Base-by-base conservation (phyloP, 2,329 filamentous ascomycete genomes). In the Aspergillus unguis region DNA sequence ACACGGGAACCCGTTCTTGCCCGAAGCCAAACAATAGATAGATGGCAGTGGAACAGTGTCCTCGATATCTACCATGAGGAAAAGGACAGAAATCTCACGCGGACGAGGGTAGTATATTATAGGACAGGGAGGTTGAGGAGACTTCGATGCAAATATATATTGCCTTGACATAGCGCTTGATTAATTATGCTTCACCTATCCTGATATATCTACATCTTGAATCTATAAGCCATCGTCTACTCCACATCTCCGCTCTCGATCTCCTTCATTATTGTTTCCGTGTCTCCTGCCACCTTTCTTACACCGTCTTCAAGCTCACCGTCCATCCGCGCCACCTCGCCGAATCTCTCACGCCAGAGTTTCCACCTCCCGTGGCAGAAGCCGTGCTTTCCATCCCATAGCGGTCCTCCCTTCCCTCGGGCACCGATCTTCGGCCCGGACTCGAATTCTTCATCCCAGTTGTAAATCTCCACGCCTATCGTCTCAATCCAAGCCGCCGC, bases 401-500 rank as follows among this genome's bases (percentile, higher is more conserved):
- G 23, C 28, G 52, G 54, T 10, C 54, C 54, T 9, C 54, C 54
- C 3, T 31, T 51, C 5, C 54, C 54, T 7, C 47, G 41, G 9
- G 38, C 31, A 10, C 41, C 41, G 28, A 44, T 7, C 4, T 44
- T 44, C 4, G 41, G 28, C 41, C 41, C 41, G 25, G 41, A 44
- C 28, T 38, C 48, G 17, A 31, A 37, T 8, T 53, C 52, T 11
- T 55, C 53, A 23, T 58, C 50, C 56, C 56, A 58, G 4, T 49
- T 36, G 46, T 54, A 58, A 5, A 58, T 58, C 4, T 49, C 47
- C 28, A 50, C 48, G 6, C 53, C 56, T 5, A 58, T 11, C 23
- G 51, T 48, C 41, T 56, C 53, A 41, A 58, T 54, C 56, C 53
- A 58, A 3, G 31, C 50, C 23, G 50, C 53, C 11, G 56, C 56